These are phyloP conservation scores for Cercospora zeina DNA, from an alignment of 2,329 filamentous ascomycete species.

Conservation along the genomic window DNA sequence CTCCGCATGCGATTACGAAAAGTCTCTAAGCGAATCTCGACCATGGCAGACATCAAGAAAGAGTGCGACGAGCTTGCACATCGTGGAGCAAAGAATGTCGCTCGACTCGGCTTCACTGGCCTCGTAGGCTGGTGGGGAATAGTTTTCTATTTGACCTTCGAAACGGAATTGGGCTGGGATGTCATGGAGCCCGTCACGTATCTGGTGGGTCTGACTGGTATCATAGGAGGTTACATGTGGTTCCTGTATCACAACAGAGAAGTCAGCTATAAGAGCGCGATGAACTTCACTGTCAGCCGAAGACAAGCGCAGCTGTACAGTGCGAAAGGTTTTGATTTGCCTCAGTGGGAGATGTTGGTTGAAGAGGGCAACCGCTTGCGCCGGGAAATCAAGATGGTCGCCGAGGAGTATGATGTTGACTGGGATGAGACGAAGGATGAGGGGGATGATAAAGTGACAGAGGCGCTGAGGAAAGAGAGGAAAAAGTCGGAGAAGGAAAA, in stretches of 20 bases:
- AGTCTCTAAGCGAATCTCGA: slow-evolving; percentile 66
- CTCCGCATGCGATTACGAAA: slow-evolving; percentile 74
- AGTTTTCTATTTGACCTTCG: slow-evolving; percentile 69
- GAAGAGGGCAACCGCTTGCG: slow-evolving; percentile 77
- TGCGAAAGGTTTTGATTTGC: slow-evolving; percentile 70
- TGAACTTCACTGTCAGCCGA: slow-evolving; percentile 80
- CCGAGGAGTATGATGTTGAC: slow-evolving; percentile 84
- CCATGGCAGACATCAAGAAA: slow-evolving; percentile 71
- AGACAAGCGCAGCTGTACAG: slow-evolving; percentile 77
- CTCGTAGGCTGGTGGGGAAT: slow-evolving; percentile 77
- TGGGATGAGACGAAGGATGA: slow-evolving; percentile 52
- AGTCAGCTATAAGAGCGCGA: slow-evolving; percentile 76
- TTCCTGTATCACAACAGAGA: slow-evolving; percentile 91
- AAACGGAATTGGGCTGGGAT: slow-evolving; percentile 82
- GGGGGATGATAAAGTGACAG: slow-evolving; percentile 37
- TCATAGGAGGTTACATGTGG: slow-evolving; percentile 91
- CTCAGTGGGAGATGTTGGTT: slow-evolving; percentile 74
- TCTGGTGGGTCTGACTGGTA: slow-evolving; percentile 77
- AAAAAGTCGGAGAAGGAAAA: slow-evolving; percentile 33
- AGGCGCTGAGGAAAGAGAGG: slow-evolving; percentile 59
- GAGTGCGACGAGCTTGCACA: slow-evolving; percentile 80
- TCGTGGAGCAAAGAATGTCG: slow-evolving; percentile 73
- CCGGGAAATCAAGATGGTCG: slow-evolving; percentile 75
- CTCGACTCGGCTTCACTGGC: slow-evolving; percentile 73
- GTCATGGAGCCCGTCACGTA: slow-evolving; percentile 90